A percentile compares a stretch with the other conserved stretches of the same genome.
Conservation (phyloP, 164 flowering plant species). For the Litsea cubeba region DNA sequence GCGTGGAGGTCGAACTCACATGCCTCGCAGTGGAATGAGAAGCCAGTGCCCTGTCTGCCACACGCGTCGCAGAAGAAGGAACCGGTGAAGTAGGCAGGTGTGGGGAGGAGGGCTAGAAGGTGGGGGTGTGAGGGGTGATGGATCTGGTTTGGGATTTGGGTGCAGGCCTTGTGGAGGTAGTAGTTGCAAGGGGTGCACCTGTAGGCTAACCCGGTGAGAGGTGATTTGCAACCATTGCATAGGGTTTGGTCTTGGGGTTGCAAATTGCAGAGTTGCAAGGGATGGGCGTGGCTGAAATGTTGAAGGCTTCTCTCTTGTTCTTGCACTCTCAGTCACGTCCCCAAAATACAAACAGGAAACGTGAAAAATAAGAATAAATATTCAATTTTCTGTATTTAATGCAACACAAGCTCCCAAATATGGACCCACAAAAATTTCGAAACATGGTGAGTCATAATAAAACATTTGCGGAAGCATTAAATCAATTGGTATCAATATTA, state of each 20-base stretch:
- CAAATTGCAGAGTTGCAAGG: conserved; percentile 6
- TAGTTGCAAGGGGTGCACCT: conserved; percentile 9
- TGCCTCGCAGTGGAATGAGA: conserved; percentile 1
- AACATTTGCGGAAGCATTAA: no score
- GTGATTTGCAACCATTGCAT: not conserved
- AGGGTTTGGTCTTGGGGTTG: not conserved
- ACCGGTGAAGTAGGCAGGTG: not conserved
- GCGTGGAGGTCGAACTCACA: conserved; percentile 8
- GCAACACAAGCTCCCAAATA: no score
- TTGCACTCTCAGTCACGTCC: no score
- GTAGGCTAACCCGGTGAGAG: not conserved
- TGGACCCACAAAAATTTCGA: no score
- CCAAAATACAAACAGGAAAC: no score
- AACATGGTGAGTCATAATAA: no score
- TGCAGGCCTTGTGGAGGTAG: conserved; percentile 2
- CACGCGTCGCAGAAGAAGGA: conserved; percentile 9
- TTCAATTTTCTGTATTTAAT: no score
- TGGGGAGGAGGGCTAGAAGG: conserved; percentile 9
- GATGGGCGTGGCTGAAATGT: conserved; percentile 25
- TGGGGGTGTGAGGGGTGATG: conserved; percentile 10
- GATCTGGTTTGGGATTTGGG: not conserved
- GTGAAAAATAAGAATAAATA: no score
- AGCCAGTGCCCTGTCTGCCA: not conserved
- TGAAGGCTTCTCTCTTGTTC: not conserved
- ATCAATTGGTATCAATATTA: no score